Evolutionary conservation across 1,139 yeast species (phyloP), one percentile per base, ranked within the genome.

Genomic region (Nakaseomyces delphensis): DNA sequence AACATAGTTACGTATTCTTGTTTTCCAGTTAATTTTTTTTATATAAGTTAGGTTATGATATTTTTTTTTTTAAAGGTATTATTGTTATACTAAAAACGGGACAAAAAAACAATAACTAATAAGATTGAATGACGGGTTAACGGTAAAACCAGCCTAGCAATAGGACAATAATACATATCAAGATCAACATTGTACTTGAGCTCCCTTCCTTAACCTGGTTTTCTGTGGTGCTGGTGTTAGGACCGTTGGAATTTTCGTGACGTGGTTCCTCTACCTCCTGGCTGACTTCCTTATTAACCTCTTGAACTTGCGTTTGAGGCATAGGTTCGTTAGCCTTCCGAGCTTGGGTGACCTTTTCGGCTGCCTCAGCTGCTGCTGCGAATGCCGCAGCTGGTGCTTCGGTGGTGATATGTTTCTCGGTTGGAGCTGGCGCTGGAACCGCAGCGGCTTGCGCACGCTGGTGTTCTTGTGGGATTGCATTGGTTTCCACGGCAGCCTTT

Each of bases 131-230:
- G 19, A 30, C 30, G 39, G 11, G 19, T 60, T 65, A 76, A 56
- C 74, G 73, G 51, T 75, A 73, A 59, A 75, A 68, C 79, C 80
- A 76, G 45, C 81, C 82, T 49, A 76, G 63, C 48, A 77, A 66
- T 64, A 77, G 71, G 44, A 82, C 78, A 54, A 77, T 60, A 45
- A 77, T 54, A 54, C 77, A 73, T 60, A 76, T 70, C 64, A 66
- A 69, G 64, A 57, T 71, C 60, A 47, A 71, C 62, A 77, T 75
- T 40, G 37, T 33, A 11, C 27, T 33, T 16, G 37, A 20, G 18
- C 13, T 20, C 3, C 37, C 37, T 19, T 72, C 63, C 27, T 78
- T 67, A 43, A 14, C 32, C 16, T 72, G 71, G 29, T 54, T 50
- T 11, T 42, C 32, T 5, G n/a, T 13, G 28, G 28, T 9, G 28